Conservation (phyloP, 441 rosid genomes). For the Biscutella laevigata region DNA sequence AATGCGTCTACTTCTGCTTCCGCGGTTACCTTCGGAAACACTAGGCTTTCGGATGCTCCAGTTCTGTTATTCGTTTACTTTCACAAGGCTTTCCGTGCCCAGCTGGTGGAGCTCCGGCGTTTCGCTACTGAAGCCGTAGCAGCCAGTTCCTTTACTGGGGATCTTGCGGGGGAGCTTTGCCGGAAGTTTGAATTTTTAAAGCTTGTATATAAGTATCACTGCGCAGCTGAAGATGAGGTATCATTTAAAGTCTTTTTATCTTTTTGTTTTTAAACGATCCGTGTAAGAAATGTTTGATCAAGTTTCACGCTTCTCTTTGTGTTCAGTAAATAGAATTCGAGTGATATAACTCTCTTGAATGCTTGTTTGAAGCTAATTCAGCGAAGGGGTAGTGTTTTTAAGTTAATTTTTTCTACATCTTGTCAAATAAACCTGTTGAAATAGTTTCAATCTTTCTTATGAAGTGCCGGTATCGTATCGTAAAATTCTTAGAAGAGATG, state of each 20-base stretch:
- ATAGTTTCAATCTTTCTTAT: too few species aligned
- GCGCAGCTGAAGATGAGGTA: constrained; percentile 79
- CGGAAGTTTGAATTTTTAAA: constrained; percentile 55
- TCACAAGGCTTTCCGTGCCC: constrained; percentile 60
- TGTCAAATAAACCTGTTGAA: too few species aligned
- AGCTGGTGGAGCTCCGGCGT: constrained; percentile 44
- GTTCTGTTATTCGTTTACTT: constrained; percentile 49
- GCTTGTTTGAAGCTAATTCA: too few species aligned
- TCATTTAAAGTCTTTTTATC: not conserved
- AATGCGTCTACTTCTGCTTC: constrained; percentile 9
- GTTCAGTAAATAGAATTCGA: too few species aligned
- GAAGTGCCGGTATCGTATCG: too few species aligned
- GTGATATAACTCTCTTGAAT: too few species aligned
- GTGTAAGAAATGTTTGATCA: not conserved
- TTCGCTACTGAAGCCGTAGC: constrained; percentile 35
- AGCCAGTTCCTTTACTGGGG: constrained; percentile 11
- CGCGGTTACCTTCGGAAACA: constrained; percentile 7
- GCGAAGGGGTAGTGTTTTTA: too few species aligned
- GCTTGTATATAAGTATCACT: constrained; percentile 56
- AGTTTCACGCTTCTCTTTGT: not conserved
- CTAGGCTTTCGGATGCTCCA: constrained; percentile 50
- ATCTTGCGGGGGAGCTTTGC: constrained; percentile 32
- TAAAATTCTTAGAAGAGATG: too few species aligned
- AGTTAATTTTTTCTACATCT: too few species aligned
- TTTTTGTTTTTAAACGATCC: too few species aligned